Evolutionary conservation across 1,284 basidiomycete species (phyloP).

Genomic region (Sanghuangporus sanghuang): DNA sequence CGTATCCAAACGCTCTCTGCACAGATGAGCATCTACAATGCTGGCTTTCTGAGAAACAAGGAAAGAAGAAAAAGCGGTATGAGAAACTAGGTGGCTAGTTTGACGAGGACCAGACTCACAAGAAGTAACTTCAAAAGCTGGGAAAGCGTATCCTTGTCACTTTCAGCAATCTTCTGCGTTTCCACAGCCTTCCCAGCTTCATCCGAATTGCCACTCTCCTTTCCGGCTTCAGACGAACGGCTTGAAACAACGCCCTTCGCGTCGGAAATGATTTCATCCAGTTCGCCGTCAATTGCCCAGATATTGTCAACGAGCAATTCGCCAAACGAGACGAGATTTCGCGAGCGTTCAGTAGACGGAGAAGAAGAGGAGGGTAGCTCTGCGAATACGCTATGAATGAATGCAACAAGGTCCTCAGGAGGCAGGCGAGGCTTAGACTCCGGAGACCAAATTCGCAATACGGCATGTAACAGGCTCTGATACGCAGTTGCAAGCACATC

Average conservation of each 20-base stretch:
- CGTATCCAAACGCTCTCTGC: conserved; percentile 70
- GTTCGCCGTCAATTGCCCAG: conserved; percentile 70
- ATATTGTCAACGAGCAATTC: conserved; percentile 72
- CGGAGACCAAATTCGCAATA: conserved; percentile 50
- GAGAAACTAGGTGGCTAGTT: conserved; percentile 4
- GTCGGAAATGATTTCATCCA: conserved; percentile 65
- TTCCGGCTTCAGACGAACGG: conserved; percentile 16
- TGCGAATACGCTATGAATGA: conserved; percentile 56
- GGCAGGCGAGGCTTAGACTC: conserved; percentile 35
- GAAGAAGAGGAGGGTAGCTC: conserved; percentile 67
- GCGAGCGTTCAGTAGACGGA: conserved; percentile 31
- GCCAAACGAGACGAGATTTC: conserved; percentile 44
- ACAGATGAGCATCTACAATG: conserved; percentile 52
- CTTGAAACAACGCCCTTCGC: conserved; percentile 34
- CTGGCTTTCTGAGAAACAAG: conserved; percentile 40
- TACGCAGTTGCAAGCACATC: conserved; percentile 60
- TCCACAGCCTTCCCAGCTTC: conserved; percentile 31
- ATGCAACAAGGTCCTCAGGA: conserved; percentile 46
- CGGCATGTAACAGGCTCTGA: conserved; percentile 57
- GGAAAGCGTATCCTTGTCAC: conserved; percentile 58
- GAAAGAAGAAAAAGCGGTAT: neutral
- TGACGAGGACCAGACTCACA: conserved; percentile 38
- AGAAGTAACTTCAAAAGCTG: conserved; percentile 56
- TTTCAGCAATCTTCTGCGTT: conserved; percentile 47
- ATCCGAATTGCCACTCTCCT: conserved; percentile 20